phyloP scores from a whole-genome alignment of 1,284 basidiomycete genomes.

The Apiotrichum gamsii region DNA sequence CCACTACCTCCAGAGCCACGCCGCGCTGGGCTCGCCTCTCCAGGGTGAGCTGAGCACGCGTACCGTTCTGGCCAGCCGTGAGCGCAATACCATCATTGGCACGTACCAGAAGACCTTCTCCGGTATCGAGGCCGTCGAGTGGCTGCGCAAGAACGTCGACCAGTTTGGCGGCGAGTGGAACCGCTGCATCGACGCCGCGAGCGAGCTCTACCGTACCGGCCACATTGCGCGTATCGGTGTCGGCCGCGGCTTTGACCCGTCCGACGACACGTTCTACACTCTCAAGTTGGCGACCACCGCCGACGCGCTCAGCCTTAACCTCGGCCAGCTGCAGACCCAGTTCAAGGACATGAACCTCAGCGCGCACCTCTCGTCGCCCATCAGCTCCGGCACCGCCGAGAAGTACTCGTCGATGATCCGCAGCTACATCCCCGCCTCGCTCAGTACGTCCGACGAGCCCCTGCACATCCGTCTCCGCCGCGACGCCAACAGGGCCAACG shows the following conservation, averaged over 20 bases:
- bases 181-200: slow-evolving; percentile 69
- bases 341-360: slow-evolving; percentile 6
- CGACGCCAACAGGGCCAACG: slow-evolving; percentile 72
- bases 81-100: slow-evolving; percentile 71
- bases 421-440: slow-evolving; percentile 32
- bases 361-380: slow-evolving; percentile 3
- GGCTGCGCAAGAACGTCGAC: slow-evolving; percentile 64
- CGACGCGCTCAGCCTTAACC: slow-evolving; percentile 23
- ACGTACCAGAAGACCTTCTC: slow-evolving; percentile 80
- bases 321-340: slow-evolving; percentile 15
- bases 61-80: slow-evolving; percentile 57
- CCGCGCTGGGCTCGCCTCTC: slow-evolving; percentile 32
- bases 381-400: neutral
- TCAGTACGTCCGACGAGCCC: slow-evolving; percentile 53
- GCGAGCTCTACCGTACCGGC: slow-evolving; percentile 65
- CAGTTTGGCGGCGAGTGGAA: slow-evolving; percentile 67
- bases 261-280: slow-evolving; percentile 39
- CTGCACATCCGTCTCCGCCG: slow-evolving; percentile 61
- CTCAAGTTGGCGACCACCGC: slow-evolving; percentile 27
- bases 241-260: slow-evolving; percentile 43
- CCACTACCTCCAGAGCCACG: slow-evolving; percentile 36
- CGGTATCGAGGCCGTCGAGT: slow-evolving; percentile 70
- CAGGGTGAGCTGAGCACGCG: slow-evolving; percentile 43
- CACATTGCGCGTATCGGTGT: slow-evolving; percentile 66
- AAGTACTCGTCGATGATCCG: slow-evolving; percentile 23